phyloP scores from a whole-genome alignment of 805 yeast genomes.

The Ogataea saltuana region DNA sequence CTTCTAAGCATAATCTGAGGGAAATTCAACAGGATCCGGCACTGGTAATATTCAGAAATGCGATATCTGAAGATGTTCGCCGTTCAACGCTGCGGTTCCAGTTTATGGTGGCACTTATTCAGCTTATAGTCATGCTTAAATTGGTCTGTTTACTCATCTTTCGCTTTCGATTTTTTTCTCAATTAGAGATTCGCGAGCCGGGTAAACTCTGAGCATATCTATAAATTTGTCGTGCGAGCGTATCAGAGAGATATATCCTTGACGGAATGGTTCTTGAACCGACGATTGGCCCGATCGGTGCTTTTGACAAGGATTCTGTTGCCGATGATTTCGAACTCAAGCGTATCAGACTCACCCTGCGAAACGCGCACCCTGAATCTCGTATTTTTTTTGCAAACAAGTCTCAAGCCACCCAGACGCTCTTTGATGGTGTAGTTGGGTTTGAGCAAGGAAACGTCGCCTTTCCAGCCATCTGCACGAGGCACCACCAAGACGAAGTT shows the following conservation, averaged over 20 bases:
- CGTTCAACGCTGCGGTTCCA: no score
- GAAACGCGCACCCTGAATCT: conserved; percentile 56
- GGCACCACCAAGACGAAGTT: conserved; percentile 63
- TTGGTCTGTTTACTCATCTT: conserved; percentile 5
- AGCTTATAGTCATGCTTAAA: no score
- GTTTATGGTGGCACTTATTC: no score
- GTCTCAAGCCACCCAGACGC: conserved; percentile 60
- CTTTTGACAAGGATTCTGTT: conserved; percentile 74
- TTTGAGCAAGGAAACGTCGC: conserved; percentile 17
- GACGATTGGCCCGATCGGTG: conserved; percentile 78
- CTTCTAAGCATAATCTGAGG: conserved; percentile 3
- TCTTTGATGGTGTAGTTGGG: conserved; percentile 30
- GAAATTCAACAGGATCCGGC: no score
- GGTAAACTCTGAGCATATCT: not conserved
- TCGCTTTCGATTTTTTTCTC: not conserved
- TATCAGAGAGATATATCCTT: conserved; percentile 25
- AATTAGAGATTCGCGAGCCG: not conserved
- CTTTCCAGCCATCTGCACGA: conserved; percentile 40
- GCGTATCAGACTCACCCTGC: conserved; percentile 35
- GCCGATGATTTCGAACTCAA: conserved; percentile 72
- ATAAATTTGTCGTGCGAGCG: not conserved
- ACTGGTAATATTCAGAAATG: no score
- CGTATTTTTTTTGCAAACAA: conserved; percentile 68
- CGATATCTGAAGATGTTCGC: no score
- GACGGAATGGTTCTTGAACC: conserved; percentile 79